phyloP scores from a whole-genome alignment of 768 basidiomycete genomes.

The Cystobasidium ongulense region DNA sequence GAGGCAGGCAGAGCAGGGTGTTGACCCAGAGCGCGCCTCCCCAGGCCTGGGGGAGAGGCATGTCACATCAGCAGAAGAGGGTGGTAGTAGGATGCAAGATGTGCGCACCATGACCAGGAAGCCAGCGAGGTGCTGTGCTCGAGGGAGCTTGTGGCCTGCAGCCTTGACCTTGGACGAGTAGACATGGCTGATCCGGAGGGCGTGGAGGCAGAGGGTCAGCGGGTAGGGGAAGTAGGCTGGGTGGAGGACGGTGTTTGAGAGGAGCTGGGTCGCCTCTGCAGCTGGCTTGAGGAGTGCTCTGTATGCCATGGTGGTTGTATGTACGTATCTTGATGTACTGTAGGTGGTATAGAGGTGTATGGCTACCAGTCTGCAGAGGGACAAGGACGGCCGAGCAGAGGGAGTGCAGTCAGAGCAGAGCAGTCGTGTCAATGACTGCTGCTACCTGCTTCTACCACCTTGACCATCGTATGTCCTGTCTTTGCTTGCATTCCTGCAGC shows the following conservation, averaged over 20 bases:
- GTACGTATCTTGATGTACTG: not conserved
- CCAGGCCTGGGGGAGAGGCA: slow-evolving; percentile 19
- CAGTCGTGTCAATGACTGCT: no score
- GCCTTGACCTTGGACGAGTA: slow-evolving; percentile 30
- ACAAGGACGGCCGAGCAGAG: no score
- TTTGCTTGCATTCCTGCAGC: not conserved
- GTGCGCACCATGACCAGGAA: slow-evolving; percentile 30
- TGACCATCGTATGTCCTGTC: no score
- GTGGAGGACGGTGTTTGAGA: slow-evolving; percentile 10
- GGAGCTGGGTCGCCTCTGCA: not conserved
- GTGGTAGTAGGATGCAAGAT: not conserved
- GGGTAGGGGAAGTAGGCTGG: slow-evolving; percentile 30
- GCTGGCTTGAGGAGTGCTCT: slow-evolving; percentile 28
- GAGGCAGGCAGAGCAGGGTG: slow-evolving; percentile 26
- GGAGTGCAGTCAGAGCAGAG: no score
- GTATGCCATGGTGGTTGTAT: slow-evolving; percentile 14
- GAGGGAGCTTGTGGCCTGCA: slow-evolving; percentile 20
- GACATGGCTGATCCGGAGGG: slow-evolving; percentile 29
- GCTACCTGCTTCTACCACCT: no score
- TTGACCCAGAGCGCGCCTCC: slow-evolving; percentile 31
- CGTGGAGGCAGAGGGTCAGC: slow-evolving; percentile 23
- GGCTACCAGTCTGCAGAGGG: no score
- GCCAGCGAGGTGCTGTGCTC: slow-evolving; percentile 27
- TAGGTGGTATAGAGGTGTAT: no score
- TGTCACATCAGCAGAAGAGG: not conserved